A percentile compares a stretch with the other conserved stretches of the same genome.
phyloP scores from a whole-genome alignment of 345 rosid species.

The Trapa bicornis region DNA sequence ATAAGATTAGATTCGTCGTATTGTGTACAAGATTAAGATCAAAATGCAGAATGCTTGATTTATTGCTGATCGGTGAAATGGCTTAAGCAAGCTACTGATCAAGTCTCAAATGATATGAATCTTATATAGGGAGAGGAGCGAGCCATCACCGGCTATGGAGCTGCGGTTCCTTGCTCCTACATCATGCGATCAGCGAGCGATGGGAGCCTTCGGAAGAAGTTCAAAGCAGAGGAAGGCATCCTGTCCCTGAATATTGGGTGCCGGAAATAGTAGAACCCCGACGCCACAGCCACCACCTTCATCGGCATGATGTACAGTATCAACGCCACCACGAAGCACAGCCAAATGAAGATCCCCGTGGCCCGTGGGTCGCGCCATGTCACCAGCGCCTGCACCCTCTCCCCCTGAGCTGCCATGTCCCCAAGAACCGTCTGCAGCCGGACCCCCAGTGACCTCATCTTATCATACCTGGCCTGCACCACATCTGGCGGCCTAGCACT shows the following conservation, averaged over 20 bases:
- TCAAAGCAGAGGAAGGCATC: slow-evolving; percentile 60
- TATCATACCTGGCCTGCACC: slow-evolving; percentile 39
- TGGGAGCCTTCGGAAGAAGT: slow-evolving; percentile 70
- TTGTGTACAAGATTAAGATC: background rate
- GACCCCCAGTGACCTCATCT: slow-evolving; percentile 36
- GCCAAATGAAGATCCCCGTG: slow-evolving; percentile 56
- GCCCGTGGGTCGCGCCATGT: slow-evolving; percentile 84
- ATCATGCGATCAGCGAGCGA: slow-evolving; percentile 69
- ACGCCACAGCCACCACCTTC: slow-evolving; percentile 80
- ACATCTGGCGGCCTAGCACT: slow-evolving; percentile 30
- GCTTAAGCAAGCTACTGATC: background rate
- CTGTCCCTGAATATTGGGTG: slow-evolving; percentile 74
- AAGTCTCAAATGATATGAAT: background rate
- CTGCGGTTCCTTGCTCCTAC: slow-evolving; percentile 31
- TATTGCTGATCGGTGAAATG: background rate
- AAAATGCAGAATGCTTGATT: background rate
- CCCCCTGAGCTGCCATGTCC: slow-evolving; percentile 66
- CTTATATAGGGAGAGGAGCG: background rate
- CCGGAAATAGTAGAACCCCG: slow-evolving; percentile 71
- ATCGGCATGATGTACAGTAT: slow-evolving; percentile 57
- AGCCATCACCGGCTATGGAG: background rate
- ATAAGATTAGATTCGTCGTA: no score
- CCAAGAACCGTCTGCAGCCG: slow-evolving; percentile 58
- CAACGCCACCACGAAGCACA: slow-evolving; percentile 66
- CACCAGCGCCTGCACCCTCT: slow-evolving; percentile 63